Evolutionary conservation across 768 basidiomycete species (phyloP), one percentile per base, ranked within the genome.

Genomic region (Russula ochroleuca): DNA sequence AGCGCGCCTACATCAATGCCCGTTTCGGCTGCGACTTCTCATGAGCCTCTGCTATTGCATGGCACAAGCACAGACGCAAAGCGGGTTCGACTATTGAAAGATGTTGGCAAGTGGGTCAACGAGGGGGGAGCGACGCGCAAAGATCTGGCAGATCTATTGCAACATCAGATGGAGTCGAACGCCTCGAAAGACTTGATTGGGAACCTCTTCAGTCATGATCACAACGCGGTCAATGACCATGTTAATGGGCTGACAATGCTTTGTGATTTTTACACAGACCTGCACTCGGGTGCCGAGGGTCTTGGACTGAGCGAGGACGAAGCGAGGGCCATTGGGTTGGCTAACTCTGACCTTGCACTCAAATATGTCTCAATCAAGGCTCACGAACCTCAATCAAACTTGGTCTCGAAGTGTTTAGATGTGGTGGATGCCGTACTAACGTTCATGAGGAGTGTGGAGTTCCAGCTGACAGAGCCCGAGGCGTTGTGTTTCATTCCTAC

Each of bases 361-460:
- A 98, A 98, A 79, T 99, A 98, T 69, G 83, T 88, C 33, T 96
- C 94, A 1, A 84, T 98, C 70, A 90, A 91, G 69, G 82, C 87
- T 25, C 88, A 96, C 66, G 90, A 95, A 73, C 88, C 94, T 45
- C 94, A 95, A 70, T 90, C 95, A 8, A 96, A 93, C 71, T 78
- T 97, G 25, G 81, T 88, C 3, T 85, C 90, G 54, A 92, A 90
- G 73, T 95, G 94, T 70, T 74, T 99, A 69, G 96, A 98, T 65
- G 83, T 91, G 40, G 80, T 94, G 33, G 91, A 92, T 68, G 80
- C 88, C 40, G 80, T 96, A 40, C 69, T 98, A 13, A 78, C 83
- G 10, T 89, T 95, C 70, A 75, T 98, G 61, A 85, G 87, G 56
- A 80, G 77, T 65, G 77, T 85, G 57, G 83, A 87, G 70, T 85